Evolutionary conservation across 495 filamentous ascomycete genomes (phyloP).

Genomic region (Xylaria bambusicola): DNA sequence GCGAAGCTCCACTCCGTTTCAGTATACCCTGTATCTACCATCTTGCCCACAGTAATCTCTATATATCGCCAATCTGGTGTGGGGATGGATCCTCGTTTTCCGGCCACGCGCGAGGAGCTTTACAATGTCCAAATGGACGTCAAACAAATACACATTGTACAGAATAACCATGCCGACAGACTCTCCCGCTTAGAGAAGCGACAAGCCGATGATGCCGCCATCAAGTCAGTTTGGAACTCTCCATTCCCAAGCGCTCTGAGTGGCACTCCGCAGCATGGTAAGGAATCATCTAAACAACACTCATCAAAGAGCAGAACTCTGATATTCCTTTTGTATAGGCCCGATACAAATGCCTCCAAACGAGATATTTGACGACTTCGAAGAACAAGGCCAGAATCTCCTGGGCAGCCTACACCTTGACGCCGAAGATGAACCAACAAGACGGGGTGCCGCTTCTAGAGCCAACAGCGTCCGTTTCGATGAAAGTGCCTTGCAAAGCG

Average conservation of each 20-base stretch:
- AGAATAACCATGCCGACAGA: constrained; percentile 79
- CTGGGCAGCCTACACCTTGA: constrained; percentile 78
- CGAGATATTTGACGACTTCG: constrained; percentile 76
- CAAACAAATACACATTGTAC: constrained; percentile 75
- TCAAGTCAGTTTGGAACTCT: constrained; percentile 88
- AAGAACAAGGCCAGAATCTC: constrained; percentile 72
- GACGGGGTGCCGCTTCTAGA: constrained; percentile 80
- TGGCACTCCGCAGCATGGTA: constrained; percentile 84
- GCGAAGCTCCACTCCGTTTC: background rate
- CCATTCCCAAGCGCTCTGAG: constrained; percentile 76
- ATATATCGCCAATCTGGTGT: constrained; percentile 23
- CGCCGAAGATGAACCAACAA: constrained; percentile 80
- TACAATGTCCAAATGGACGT: constrained; percentile 87
- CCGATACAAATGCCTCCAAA: constrained; percentile 70
- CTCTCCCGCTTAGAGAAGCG: constrained; percentile 77
- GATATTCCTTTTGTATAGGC: constrained; percentile 48
- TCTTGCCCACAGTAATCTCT: constrained; percentile 19
- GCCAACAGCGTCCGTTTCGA: constrained; percentile 99
- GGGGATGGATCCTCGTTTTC: constrained; percentile 60
- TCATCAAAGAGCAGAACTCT: background rate
- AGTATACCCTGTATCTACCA: constrained; percentile 4
- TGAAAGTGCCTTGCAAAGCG: constrained; percentile 89
- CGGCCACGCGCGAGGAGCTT: constrained; percentile 66
- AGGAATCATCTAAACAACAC: constrained; percentile 20
- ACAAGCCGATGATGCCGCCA: constrained; percentile 74